Evolutionary conservation across 805 yeast species (phyloP), one percentile per base, ranked within the genome.

Genomic region (Nakazawaea molendinolei): DNA sequence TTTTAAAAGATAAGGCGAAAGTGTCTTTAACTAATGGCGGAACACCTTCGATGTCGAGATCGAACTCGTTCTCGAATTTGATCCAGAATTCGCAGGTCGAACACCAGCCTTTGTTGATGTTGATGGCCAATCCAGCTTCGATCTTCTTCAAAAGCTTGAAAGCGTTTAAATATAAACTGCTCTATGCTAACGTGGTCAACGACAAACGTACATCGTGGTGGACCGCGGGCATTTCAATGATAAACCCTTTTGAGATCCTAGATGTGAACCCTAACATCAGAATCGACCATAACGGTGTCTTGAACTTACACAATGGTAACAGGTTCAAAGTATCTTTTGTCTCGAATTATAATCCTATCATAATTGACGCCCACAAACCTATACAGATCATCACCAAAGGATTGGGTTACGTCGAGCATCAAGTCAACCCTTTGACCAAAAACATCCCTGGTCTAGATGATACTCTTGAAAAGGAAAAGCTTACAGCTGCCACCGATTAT

Each of bases 141-240:
- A 63, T 71, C 4, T 86, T 83, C 51, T 70, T 56, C 51, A 64
- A 67, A 43, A 82, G 78, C 1, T 61, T 86, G 28, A 45, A 61
- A 20, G 40, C 41, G 22, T 86, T 86, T 60, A 58, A 67, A 41
- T 53, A 71, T 44, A 65, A 68, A 28, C 55, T 76, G 5, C 56
- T 85, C 30, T 84, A 86, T 50, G 83, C 92, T 5, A 86, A 86
- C 56, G 69, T 83, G 27, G 71, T 79, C 40, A 83, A 86, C 44
- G 95, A 86, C 58, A 78, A 78, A 44, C 71, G 95, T 46, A 77
- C 94, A 4, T 71, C 84, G 12, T 86, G 85, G 80, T 85, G 83
- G 73, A 84, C 94, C 2, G 67, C 94, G 0, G 84, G 84, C 5
- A 82, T 82, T 23, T 72, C 82, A 0, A 48, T 56, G 19, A 57